Evolutionary conservation across 768 basidiomycete genomes (phyloP), one percentile per base, ranked within the genome.

Genomic region (Kwoniella bestiolae): DNA sequence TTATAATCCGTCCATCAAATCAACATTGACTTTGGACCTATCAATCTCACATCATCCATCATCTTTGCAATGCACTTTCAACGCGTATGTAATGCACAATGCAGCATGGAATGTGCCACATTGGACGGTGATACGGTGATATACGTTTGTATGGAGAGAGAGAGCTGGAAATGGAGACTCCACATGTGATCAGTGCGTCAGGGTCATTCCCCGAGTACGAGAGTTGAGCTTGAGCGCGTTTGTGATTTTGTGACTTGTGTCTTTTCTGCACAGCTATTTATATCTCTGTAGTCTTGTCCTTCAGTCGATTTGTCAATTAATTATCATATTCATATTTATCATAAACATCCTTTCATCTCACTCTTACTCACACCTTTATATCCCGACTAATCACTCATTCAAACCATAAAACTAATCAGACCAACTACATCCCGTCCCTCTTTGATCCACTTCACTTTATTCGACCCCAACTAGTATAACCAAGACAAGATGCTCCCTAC

Each of bases 401-500:
- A 18, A 8, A 47, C 49, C 21, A 29, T 16, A 7, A 52, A n/a
- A n/a, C 7, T 5, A 16, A 49, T 11, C 16, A 35, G 23, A 51
- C 50, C 47, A 38, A 38, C 60, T 61, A 12, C 5, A 26, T 53
- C 49, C 32, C 25, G 52, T 49, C 23, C 25, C 14, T 53, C 38
- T 1, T 26, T 28, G 12, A 5, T 23, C 12, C 26, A 2, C 51
- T 35, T 23, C 60, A 28, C 11, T 61, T 31, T 14, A 32, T n/a
- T 35, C n/a, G n/a, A n/a, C n/a, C n/a, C n/a, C n/a, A n/a, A n/a
- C n/a, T n/a, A n/a, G n/a, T n/a, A n/a, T 18, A n/a, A 45, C 4
- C 59, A 45, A 47, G 1, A 1, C 58, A 69, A 21, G 26, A 72
- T 73, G 68, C 32, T 68, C 5, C 14, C 38, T n/a, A 38, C 57